Evolutionary conservation across 163 green algal species (phyloP).

Genomic region (Scenedesmus sp.): DNA sequence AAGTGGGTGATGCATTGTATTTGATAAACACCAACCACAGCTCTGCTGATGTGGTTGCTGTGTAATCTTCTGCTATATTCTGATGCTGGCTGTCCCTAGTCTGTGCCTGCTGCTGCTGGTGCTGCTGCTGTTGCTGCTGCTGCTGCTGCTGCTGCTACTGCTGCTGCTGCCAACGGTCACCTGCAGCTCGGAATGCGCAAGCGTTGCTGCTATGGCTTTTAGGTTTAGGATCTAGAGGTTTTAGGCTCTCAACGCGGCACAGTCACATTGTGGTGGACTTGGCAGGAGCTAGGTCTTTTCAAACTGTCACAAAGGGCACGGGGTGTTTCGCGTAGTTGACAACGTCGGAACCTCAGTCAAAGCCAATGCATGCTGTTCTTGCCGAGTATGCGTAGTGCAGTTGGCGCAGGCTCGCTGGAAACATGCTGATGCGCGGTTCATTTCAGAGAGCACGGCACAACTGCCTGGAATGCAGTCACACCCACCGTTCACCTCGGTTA

Average conservation of each 20-base stretch:
- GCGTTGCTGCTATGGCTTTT: too few species aligned
- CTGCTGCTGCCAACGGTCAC: neutral
- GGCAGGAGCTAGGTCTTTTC: neutral
- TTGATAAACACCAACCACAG: too few species aligned
- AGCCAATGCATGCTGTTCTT: neutral
- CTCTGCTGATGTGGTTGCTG: too few species aligned
- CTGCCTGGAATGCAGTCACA: neutral
- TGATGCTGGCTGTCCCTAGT: too few species aligned
- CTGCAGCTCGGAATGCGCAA: too few species aligned
- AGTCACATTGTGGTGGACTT: too few species aligned
- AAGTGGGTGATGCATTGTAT: too few species aligned
- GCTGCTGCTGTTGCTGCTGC: conserved; percentile 1
- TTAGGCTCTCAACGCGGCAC: too few species aligned
- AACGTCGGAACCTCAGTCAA: neutral
- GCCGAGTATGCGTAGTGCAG: neutral
- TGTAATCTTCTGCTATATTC: too few species aligned
- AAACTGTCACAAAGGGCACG: too few species aligned
- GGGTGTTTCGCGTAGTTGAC: too few species aligned
- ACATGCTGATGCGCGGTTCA: neutral
- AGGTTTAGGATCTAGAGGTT: too few species aligned
- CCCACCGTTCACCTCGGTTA: neutral
- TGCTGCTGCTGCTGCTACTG: neutral
- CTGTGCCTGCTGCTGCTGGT: neutral
- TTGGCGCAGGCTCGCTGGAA: neutral
- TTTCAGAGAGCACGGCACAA: neutral